Conservation (phyloP, 345 rosid genomes). For the Populus nigra region DNA sequence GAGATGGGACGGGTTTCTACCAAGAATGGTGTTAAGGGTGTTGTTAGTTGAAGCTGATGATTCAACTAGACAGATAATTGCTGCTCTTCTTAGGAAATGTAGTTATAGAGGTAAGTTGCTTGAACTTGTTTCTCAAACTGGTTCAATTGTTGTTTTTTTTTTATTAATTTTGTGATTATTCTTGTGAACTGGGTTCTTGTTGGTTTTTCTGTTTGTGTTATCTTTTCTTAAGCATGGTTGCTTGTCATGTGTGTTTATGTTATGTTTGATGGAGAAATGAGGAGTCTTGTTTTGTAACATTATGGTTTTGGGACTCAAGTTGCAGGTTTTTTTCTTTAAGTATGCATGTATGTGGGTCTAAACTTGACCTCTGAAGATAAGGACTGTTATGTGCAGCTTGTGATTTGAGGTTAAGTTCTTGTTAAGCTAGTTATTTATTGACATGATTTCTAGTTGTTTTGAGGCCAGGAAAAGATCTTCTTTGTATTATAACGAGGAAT, state of each 20-base stretch:
- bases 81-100: slow-evolving; percentile 87
- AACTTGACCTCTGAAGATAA: neutral
- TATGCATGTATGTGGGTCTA: neutral
- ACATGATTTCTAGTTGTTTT: neutral
- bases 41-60: slow-evolving; percentile 92
- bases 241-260: neutral
- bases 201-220: neutral
- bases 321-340: neutral
- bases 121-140: neutral
- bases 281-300: neutral
- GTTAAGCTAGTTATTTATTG: neutral
- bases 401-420: neutral
- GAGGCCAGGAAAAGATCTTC: neutral
- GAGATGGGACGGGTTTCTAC: slow-evolving; percentile 72
- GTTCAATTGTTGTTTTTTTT: neutral
- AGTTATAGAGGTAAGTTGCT: slow-evolving; percentile 65
- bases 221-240: neutral
- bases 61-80: slow-evolving; percentile 81
- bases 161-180: neutral
- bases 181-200: neutral
- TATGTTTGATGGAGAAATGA: neutral
- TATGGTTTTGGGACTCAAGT: neutral
- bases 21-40: slow-evolving; percentile 61
- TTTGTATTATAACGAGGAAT: neutral
- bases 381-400: neutral